Percentiles rank a stretch among this genome's conserved stretches.
Conservation (phyloP, 306 rosid species). For the Potentilla sterilis region DNA sequence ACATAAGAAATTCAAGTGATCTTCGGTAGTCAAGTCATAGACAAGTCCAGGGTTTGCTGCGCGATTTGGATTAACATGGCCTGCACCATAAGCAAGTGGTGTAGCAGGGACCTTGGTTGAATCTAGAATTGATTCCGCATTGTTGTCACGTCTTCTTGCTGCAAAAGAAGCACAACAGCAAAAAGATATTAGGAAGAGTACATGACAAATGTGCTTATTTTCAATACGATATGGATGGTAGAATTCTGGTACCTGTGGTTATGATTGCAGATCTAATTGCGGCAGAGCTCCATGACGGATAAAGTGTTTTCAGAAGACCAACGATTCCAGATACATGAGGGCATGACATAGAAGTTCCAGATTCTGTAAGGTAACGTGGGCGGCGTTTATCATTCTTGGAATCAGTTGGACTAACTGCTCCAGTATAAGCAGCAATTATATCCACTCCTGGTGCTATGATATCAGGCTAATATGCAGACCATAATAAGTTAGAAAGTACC, state of each 20-base stretch:
- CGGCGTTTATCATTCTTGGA: constrained; percentile 23
- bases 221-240: neutral
- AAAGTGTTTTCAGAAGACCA: constrained; percentile 40
- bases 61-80: constrained; percentile 45
- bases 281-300: constrained; percentile 52
- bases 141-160: constrained; percentile 37
- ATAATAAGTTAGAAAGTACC: neutral
- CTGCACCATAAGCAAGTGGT: constrained; percentile 63
- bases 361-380: constrained; percentile 10
- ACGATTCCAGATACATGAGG: constrained; percentile 53
- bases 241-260: constrained; percentile 33
- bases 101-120: constrained; percentile 22
- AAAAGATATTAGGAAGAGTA: neutral
- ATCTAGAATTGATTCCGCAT: neutral
- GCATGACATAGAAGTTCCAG: constrained; percentile 61
- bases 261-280: constrained; percentile 55
- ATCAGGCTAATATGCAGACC: constrained; percentile 34
- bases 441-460: constrained; percentile 45
- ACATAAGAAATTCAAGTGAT: constrained; percentile 58
- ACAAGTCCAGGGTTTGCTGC: constrained; percentile 68
- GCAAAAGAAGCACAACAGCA: neutral
- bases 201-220: too few relatives aligned
- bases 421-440: constrained; percentile 38
- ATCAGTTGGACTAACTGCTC: constrained; percentile 10
- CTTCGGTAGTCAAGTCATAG: constrained; percentile 43